A percentile compares a stretch with the other conserved stretches of the same genome.
Conservation (phyloP, 2,329 filamentous ascomycete genomes). For the Talaromyces rugulosus region DNA sequence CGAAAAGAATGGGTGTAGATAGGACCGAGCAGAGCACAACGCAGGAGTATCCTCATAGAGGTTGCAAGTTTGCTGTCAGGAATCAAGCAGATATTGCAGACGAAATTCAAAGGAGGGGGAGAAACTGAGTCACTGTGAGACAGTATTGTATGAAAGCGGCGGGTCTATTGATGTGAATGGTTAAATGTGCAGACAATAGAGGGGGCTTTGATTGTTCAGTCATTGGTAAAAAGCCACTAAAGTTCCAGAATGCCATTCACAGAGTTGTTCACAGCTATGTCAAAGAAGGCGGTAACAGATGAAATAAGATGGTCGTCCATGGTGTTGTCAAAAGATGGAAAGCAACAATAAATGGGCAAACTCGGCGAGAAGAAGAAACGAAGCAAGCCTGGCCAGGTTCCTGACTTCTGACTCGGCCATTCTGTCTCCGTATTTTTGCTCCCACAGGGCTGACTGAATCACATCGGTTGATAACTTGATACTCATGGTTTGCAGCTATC, state of each 20-base stretch:
- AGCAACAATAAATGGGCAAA: background rate
- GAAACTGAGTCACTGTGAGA: background rate
- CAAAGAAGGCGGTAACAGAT: background rate
- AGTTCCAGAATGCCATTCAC: background rate
- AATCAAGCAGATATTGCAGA: background rate
- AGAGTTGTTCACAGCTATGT: background rate
- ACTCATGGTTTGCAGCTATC: constrained; percentile 1
- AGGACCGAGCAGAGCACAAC: background rate
- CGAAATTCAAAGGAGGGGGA: background rate
- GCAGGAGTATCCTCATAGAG: background rate
- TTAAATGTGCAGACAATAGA: background rate
- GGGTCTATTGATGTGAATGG: background rate
- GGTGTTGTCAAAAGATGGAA: background rate
- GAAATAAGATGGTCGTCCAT: background rate
- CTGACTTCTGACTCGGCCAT: background rate
- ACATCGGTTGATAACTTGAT: background rate
- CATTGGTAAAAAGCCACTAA: background rate
- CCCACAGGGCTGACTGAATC: constrained; percentile 8
- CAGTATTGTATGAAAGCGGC: background rate
- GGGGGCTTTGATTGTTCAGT: background rate
- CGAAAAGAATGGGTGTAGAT: background rate
- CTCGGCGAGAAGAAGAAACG: background rate
- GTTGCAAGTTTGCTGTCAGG: background rate
- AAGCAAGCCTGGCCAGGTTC: background rate
- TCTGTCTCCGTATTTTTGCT: background rate